These are phyloP conservation scores for Mortierella sp. DNA, from an alignment of 371 early-diverging fungal species.

Conservation along the genomic window DNA sequence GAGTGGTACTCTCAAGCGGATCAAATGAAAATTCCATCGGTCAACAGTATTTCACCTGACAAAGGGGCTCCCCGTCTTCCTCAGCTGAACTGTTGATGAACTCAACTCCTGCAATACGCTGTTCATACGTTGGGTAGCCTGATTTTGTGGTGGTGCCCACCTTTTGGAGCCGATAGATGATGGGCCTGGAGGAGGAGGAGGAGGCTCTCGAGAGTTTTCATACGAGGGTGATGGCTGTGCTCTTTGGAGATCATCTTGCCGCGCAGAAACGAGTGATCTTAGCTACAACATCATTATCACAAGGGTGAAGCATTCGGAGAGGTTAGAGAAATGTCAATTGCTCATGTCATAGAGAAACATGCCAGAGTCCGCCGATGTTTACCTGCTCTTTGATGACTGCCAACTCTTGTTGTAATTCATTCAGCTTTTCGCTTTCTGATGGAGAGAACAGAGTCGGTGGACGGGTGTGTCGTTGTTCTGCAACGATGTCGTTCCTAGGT, in stretches of 20 bases:
- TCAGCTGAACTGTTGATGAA: slow-evolving; percentile 27
- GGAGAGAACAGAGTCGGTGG: not conserved
- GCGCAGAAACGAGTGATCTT: slow-evolving; percentile 36
- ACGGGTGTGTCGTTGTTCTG: not conserved
- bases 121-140: slow-evolving; percentile 31
- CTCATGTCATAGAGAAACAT: not conserved
- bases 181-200: slow-evolving; percentile 30
- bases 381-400: slow-evolving; percentile 39
- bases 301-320: too few species aligned
- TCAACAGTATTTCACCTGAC: slow-evolving; percentile 14
- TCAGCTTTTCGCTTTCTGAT: slow-evolving; percentile 26
- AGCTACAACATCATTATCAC: slow-evolving; percentile 20
- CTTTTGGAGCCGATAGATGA: slow-evolving; percentile 15
- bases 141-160: slow-evolving; percentile 25
- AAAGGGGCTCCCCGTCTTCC: slow-evolving; percentile 44
- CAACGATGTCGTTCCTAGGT: too few species aligned
- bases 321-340: not conserved
- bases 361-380: not conserved
- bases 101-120: slow-evolving; percentile 40
- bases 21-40: not conserved
- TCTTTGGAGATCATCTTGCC: slow-evolving; percentile 17
- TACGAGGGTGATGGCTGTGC: slow-evolving; percentile 8
- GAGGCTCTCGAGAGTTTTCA: slow-evolving; percentile 6
- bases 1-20: not conserved
- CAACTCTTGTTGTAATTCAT: slow-evolving; percentile 34